Conservation (phyloP, 305 asterid genomes). For the Solanum hybrid region DNA sequence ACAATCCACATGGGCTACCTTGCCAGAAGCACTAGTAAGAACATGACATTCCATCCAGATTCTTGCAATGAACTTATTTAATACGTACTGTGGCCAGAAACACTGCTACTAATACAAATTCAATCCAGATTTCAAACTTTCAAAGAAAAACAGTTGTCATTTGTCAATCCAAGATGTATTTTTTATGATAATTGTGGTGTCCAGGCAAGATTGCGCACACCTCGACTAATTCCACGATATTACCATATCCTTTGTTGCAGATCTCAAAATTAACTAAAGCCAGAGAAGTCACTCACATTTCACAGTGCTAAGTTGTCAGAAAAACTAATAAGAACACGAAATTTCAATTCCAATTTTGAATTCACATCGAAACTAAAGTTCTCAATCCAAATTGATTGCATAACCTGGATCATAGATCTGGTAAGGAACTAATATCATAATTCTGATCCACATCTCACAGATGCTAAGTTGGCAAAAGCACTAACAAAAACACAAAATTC, state of each 20-base stretch:
- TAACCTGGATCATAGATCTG: not conserved
- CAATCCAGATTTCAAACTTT: not conserved
- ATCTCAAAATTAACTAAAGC: not conserved
- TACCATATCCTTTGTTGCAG: not conserved
- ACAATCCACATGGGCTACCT: not conserved
- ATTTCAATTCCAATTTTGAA: not conserved
- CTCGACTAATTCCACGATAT: not conserved
- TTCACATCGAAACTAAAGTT: not conserved
- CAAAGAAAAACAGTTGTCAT: not conserved
- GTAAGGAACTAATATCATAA: not conserved
- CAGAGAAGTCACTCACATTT: not conserved
- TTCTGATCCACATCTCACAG: not conserved
- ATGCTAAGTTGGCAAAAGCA: not conserved
- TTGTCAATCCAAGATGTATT: not conserved
- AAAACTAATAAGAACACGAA: not conserved
- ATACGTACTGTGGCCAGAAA: not conserved
- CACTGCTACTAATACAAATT: not conserved
- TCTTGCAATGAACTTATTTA: not conserved
- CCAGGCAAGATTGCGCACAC: not conserved
- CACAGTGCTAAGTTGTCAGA: not conserved
- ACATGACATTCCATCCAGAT: not conserved
- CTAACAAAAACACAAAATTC: not conserved
- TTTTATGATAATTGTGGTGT: not conserved
- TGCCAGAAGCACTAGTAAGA: not conserved
- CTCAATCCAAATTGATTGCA: not conserved